Conservation (phyloP, 1,284 basidiomycete genomes). For the Hemileccinum hortonii region DNA sequence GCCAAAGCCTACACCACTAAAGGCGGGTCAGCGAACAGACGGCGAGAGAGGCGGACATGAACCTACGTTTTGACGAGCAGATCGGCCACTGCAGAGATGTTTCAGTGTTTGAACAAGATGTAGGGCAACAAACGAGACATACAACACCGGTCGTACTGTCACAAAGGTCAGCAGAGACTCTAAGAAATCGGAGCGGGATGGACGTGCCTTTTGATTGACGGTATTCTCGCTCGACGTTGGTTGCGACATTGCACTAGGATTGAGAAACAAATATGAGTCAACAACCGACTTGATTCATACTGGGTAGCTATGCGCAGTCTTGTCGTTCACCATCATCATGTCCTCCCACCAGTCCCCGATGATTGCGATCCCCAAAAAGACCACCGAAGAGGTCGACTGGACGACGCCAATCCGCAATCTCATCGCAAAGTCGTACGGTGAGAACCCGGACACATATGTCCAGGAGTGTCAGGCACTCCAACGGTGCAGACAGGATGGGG, state of each 20-base stretch:
- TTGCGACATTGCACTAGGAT: constrained; percentile 49
- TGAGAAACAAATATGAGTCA: constrained; percentile 28
- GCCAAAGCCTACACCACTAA: constrained; percentile 91
- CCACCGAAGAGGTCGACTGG: constrained; percentile 88
- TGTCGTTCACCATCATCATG: constrained; percentile 38
- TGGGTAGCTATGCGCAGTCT: constrained; percentile 14
- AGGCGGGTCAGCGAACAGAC: constrained; percentile 24
- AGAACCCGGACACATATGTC: constrained; percentile 85
- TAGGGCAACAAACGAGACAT: constrained; percentile 40
- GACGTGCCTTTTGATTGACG: constrained; percentile 77
- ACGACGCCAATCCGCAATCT: constrained; percentile 82
- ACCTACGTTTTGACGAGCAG: constrained; percentile 74
- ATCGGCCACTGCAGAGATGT: constrained; percentile 60
- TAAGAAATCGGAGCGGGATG: neutral
- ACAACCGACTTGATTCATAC: constrained; percentile 12
- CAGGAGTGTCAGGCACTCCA: constrained; percentile 84
- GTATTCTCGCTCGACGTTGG: constrained; percentile 82
- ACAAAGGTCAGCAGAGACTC: constrained; percentile 8
- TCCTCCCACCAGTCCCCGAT: constrained; percentile 76
- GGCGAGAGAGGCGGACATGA: constrained; percentile 10
- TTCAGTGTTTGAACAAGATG: constrained; percentile 11
- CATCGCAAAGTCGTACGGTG: constrained; percentile 92
- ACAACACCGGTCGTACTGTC: constrained; percentile 90
- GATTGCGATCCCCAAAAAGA: constrained; percentile 78
- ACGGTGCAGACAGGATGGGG: constrained; percentile 92